Conservation (phyloP, 2,329 filamentous ascomycete genomes). For the Colletotrichum sp. region DNA sequence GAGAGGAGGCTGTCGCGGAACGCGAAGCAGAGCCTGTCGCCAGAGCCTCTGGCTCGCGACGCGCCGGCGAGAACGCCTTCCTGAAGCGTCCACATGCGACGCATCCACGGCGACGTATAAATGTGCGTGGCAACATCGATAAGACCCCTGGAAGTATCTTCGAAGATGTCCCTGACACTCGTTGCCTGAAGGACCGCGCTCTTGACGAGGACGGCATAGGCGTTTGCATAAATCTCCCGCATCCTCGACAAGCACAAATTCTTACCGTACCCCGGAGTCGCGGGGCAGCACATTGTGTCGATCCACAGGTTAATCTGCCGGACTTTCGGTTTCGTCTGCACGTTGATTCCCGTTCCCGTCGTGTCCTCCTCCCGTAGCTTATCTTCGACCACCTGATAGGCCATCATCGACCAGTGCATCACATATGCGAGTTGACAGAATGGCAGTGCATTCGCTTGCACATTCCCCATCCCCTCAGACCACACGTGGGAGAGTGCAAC, state of each 20-base stretch:
- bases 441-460: neutral
- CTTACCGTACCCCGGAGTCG: neutral
- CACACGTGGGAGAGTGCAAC: conserved; percentile 7
- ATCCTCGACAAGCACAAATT: neutral
- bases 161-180: neutral
- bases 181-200: neutral
- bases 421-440: conserved; percentile 1
- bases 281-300: neutral
- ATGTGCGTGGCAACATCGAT: neutral
- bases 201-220: neutral
- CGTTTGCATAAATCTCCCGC: conserved; percentile 8
- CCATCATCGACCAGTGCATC: neutral
- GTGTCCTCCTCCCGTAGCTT: neutral
- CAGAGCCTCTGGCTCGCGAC: neutral
- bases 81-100: conserved; percentile 15
- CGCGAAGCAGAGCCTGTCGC: neutral
- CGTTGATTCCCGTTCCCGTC: neutral
- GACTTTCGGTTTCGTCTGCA: neutral
- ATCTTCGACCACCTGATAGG: neutral
- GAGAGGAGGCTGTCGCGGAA: neutral
- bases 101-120: conserved; percentile 5
- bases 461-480: neutral
- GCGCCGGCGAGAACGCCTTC: conserved; percentile 9
- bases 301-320: neutral
- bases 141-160: neutral